These are phyloP conservation scores for Cenococcum geophilum DNA, from an alignment of 495 filamentous ascomycete genomes.

Conservation along the genomic window DNA sequence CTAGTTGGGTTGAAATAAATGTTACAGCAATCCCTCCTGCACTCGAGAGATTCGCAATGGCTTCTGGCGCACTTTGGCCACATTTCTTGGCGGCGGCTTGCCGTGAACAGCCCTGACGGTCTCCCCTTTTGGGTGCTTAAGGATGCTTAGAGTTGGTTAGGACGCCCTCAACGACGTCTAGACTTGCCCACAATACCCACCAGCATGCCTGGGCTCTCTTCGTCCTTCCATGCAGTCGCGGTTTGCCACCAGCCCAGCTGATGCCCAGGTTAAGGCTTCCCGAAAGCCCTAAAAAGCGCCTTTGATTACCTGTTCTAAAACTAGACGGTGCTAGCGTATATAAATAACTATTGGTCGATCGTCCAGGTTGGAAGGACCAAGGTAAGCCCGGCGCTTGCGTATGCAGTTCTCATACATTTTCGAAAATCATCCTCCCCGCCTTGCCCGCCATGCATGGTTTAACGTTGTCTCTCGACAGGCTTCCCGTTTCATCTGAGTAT, in stretches of 20 bases:
- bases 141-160: background rate
- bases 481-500: background rate
- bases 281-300: background rate
- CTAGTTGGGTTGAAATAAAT: no score
- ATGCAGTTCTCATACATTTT: background rate
- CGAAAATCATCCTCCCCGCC: background rate
- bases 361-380: background rate
- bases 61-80: background rate
- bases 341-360: no score
- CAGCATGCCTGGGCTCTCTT: background rate
- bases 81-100: background rate
- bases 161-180: background rate
- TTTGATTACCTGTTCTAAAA: conserved; percentile 1
- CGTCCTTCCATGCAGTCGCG: background rate
- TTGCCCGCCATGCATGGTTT: background rate
- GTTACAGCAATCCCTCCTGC: background rate
- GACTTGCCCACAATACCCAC: background rate
- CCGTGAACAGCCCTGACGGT: background rate
- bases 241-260: background rate
- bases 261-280: no score
- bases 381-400: background rate
- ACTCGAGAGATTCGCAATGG: background rate
- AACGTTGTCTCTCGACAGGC: background rate
- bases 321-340: background rate
- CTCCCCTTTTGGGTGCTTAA: background rate